Percentiles rank a stretch among this genome's conserved stretches.
Conservation (phyloP, 345 rosid species). For the Noccaea bulbosa region DNA sequence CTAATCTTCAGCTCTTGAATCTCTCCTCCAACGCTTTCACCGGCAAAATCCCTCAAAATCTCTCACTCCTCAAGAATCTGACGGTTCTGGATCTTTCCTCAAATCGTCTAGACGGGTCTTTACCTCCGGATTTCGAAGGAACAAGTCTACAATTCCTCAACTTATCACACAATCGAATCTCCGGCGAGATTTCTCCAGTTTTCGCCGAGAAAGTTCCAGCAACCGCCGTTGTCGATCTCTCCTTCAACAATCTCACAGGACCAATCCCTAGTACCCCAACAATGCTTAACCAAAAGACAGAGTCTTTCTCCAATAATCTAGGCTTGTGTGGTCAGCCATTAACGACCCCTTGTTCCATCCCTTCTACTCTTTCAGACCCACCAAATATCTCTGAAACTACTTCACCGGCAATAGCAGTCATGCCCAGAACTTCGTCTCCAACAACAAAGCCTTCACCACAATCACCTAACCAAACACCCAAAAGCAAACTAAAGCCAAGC, state of each 20-base stretch:
- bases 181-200: constrained; percentile 59
- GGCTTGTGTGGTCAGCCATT: constrained; percentile 88
- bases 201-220: constrained; percentile 57
- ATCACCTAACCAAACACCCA: constrained; percentile 27
- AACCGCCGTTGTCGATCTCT: constrained; percentile 69
- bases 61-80: constrained; percentile 57
- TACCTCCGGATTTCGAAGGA: constrained; percentile 67
- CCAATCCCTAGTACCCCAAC: constrained; percentile 63
- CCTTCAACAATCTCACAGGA: constrained; percentile 87
- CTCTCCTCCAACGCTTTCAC: constrained; percentile 74
- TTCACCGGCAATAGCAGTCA: constrained; percentile 89
- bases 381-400: constrained; percentile 59
- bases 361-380: constrained; percentile 73
- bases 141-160: constrained; percentile 60
- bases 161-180: constrained; percentile 70
- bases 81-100: constrained; percentile 78
- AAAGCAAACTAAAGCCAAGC: constrained; percentile 63
- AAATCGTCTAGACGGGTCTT: constrained; percentile 65
- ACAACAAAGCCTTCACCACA: constrained; percentile 36
- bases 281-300: constrained; percentile 60
- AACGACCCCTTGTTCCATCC: constrained; percentile 66
- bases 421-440: constrained; percentile 57
- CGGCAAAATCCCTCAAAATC: constrained; percentile 60
- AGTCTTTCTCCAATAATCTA: constrained; percentile 60
- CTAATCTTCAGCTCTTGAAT: constrained; percentile 59